These are phyloP conservation scores for Lipomyces chichibuensis DNA, from an alignment of 805 yeast genomes.

Conservation along the genomic window DNA sequence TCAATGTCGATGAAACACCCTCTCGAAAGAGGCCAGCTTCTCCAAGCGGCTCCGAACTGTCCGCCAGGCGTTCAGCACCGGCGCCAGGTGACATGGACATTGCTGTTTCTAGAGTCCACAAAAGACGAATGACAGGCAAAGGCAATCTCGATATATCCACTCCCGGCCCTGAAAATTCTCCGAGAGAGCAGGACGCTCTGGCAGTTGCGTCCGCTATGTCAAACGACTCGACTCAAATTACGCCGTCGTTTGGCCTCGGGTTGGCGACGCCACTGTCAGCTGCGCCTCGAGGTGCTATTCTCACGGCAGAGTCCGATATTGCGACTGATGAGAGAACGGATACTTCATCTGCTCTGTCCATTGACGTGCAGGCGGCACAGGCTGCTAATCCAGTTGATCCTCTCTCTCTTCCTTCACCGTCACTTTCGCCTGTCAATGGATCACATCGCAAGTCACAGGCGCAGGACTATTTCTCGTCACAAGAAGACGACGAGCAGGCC, in stretches of 20 bases:
- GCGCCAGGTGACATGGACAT: not conserved
- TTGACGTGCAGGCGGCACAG: conserved; percentile 17
- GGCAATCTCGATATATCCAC: not conserved
- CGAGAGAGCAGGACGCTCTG: not conserved
- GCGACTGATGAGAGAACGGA: not conserved
- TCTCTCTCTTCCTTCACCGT: conserved; percentile 40
- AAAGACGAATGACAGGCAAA: conserved; percentile 16
- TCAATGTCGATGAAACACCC: not conserved
- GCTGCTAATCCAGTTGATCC: conserved; percentile 28
- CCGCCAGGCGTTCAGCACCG: not conserved
- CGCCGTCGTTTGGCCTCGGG: conserved; percentile 8
- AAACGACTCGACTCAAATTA: not conserved
- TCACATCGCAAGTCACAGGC: conserved; percentile 17
- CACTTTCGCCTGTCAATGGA: conserved; percentile 38
- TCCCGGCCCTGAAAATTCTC: not conserved
- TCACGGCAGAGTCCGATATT: conserved; percentile 6
- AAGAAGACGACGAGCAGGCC: not conserved
- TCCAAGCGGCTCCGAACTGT: not conserved
- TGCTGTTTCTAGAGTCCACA: not conserved
- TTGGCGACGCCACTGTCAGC: conserved; percentile 7
- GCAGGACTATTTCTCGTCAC: conserved; percentile 24
- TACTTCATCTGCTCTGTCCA: not conserved
- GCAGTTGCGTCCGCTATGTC: not conserved
- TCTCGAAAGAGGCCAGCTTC: not conserved
- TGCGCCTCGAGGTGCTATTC: conserved; percentile 3